Evolutionary conservation across 306 rosid species (phyloP).

Genomic region (Lathyrus sativus): DNA sequence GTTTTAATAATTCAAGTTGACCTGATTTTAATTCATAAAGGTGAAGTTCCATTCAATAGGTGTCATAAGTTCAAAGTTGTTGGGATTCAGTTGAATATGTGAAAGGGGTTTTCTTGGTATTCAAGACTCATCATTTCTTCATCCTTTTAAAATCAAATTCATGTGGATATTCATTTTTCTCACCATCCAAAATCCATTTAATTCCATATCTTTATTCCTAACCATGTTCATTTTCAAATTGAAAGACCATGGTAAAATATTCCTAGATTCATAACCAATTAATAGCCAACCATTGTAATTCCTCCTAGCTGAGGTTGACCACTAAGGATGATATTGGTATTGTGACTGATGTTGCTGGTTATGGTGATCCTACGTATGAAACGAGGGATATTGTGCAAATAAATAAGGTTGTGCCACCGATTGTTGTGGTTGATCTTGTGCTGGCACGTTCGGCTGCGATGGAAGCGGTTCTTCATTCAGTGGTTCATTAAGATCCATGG

Average conservation of each 20-base stretch:
- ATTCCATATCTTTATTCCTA: too few relatives aligned
- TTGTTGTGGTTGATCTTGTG: conserved; percentile 24
- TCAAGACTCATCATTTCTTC: too few relatives aligned
- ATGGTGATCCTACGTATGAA: conserved; percentile 26
- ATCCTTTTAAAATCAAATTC: too few relatives aligned
- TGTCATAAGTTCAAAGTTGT: too few relatives aligned
- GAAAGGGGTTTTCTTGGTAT: too few relatives aligned
- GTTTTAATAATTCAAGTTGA: too few relatives aligned
- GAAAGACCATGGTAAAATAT: conserved; percentile 39
- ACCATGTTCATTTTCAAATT: conserved; percentile 47
- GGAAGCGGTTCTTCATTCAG: conserved; percentile 52
- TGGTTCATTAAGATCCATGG: conserved; percentile 65
- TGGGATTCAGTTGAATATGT: too few relatives aligned
- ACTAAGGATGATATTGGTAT: conserved; percentile 46
- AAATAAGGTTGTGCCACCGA: conserved; percentile 12
- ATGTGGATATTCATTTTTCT: too few relatives aligned
- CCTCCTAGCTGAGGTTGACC: conserved; percentile 38
- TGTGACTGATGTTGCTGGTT: conserved; percentile 39
- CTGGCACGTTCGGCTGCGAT: conserved; percentile 28
- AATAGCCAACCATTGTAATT: conserved; percentile 21
- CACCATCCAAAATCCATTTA: too few relatives aligned
- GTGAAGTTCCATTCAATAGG: too few relatives aligned
- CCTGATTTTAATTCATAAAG: too few relatives aligned
- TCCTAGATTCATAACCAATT: conserved; percentile 46
- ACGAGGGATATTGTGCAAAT: conserved; percentile 19